Percentiles rank a stretch among this genome's conserved stretches.
phyloP scores from a whole-genome alignment of 495 filamentous ascomycete genomes.

The Friedmanniomyces simplex region DNA sequence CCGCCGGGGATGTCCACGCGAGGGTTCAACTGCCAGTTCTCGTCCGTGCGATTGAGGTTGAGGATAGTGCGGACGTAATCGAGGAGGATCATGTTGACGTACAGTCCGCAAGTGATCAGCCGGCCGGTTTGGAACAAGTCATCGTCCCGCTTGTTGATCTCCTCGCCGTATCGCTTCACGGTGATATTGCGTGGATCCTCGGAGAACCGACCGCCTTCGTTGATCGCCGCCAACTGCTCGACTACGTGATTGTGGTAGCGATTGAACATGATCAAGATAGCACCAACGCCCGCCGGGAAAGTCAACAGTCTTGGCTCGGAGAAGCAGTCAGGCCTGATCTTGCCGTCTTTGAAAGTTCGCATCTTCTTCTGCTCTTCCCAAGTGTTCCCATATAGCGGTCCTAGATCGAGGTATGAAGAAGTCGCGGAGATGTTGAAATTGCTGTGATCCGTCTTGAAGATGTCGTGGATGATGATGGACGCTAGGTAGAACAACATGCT shows the following conservation, averaged over 20 bases:
- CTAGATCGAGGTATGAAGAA: slow-evolving; percentile 76
- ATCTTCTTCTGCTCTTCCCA: slow-evolving; percentile 63
- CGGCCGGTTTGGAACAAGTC: slow-evolving; percentile 35
- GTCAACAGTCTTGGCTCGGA: slow-evolving; percentile 65
- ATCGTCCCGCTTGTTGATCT: slow-evolving; percentile 28
- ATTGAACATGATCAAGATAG: slow-evolving; percentile 58
- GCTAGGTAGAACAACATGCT: slow-evolving; percentile 85
- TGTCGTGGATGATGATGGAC: slow-evolving; percentile 77
- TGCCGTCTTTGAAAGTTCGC: slow-evolving; percentile 71
- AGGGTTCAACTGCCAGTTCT: slow-evolving; percentile 33
- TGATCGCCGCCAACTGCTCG: slow-evolving; percentile 48
- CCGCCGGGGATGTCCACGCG: slow-evolving; percentile 31
- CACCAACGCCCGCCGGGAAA: slow-evolving; percentile 74
- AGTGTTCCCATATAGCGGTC: slow-evolving; percentile 78
- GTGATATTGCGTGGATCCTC: slow-evolving; percentile 11
- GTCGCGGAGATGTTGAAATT: slow-evolving; percentile 55
- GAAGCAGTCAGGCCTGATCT: slow-evolving; percentile 73
- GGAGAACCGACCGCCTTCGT: slow-evolving; percentile 47
- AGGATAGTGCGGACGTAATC: slow-evolving; percentile 38
- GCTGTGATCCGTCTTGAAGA: slow-evolving; percentile 51
- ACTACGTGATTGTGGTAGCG: slow-evolving; percentile 37
- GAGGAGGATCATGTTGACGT: slow-evolving; percentile 34
- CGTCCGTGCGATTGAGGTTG: slow-evolving; percentile 32
- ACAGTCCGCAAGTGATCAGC: slow-evolving; percentile 33
- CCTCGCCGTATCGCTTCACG: slow-evolving; percentile 16